These are phyloP conservation scores for Fusarium begoniae DNA, from an alignment of 2,329 filamentous ascomycete species.

Conservation along the genomic window DNA sequence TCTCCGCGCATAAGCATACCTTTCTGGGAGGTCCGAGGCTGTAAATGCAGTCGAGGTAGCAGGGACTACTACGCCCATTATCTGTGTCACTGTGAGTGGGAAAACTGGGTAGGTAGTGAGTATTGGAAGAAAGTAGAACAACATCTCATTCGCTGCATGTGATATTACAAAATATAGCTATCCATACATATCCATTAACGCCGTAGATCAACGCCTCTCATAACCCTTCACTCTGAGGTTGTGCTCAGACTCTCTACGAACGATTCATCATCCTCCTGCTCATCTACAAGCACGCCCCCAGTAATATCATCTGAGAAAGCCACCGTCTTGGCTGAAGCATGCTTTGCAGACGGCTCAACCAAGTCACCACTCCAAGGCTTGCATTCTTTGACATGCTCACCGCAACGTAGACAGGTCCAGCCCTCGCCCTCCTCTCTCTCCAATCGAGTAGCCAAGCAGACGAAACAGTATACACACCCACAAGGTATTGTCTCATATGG, in stretches of 20 bases:
- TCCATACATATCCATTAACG: background rate
- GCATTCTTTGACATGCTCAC: constrained; percentile 83
- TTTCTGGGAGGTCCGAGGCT: background rate
- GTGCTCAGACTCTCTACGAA: constrained; percentile 39
- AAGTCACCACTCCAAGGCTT: constrained; percentile 93
- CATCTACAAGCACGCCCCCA: constrained; percentile 46
- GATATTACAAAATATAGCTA: constrained; percentile 25
- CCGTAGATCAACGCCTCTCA: background rate
- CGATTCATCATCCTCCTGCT: constrained; percentile 36
- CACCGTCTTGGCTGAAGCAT: constrained; percentile 63
- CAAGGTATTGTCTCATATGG: constrained; percentile 93
- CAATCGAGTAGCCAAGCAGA: constrained; percentile 88
- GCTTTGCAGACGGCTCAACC: constrained; percentile 64
- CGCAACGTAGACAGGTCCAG: constrained; percentile 90
- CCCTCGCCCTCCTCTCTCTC: constrained; percentile 95
- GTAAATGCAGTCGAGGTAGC: background rate
- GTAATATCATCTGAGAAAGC: constrained; percentile 68
- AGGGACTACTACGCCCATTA: background rate
- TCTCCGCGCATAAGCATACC: background rate
- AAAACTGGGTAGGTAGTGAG: background rate
- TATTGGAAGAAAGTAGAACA: background rate
- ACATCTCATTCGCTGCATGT: background rate
- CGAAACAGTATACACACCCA: constrained; percentile 94
- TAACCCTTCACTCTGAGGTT: constrained; percentile 22
- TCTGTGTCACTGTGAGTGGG: background rate